Percentiles rank a stretch among this genome's conserved stretches.
phyloP scores from a whole-genome alignment of 495 filamentous ascomycete genomes.

The Acidomyces sp. region DNA sequence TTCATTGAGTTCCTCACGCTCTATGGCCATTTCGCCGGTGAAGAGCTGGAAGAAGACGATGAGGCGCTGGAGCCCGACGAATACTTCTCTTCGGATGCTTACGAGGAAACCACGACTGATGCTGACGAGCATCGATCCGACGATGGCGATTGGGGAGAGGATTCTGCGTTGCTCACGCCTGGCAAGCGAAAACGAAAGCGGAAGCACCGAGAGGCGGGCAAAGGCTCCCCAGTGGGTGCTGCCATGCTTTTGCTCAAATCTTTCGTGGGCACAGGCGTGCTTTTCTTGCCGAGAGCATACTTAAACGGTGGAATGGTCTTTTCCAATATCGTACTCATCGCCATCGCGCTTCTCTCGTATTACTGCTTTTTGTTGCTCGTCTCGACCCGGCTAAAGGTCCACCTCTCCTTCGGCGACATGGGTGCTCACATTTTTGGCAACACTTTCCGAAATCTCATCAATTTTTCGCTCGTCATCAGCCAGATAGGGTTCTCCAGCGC shows the following conservation, averaged over 20 bases:
- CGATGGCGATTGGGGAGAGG: constrained; percentile 45
- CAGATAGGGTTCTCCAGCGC: constrained; percentile 92
- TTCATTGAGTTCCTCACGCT: constrained; percentile 91
- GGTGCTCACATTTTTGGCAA: constrained; percentile 83
- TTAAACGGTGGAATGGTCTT: constrained; percentile 96
- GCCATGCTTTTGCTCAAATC: constrained; percentile 81
- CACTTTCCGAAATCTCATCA: constrained; percentile 75
- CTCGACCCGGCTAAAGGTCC: constrained; percentile 66
- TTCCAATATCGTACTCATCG: constrained; percentile 76
- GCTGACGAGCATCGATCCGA: constrained; percentile 50
- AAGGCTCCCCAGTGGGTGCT: constrained; percentile 58
- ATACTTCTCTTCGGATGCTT: constrained; percentile 63
- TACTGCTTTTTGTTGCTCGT: constrained; percentile 94
- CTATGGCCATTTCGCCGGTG: constrained; percentile 94
- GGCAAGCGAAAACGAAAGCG: constrained; percentile 55
- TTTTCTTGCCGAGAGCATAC: constrained; percentile 86
- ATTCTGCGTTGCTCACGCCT: constrained; percentile 64
- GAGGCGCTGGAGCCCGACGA: constrained; percentile 73
- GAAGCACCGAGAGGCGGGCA: constrained; percentile 57
- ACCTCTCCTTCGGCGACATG: constrained; percentile 91
- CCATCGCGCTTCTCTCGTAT: constrained; percentile 72
- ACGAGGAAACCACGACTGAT: constrained; percentile 37
- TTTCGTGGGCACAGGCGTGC: constrained; percentile 93
- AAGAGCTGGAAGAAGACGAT: constrained; percentile 79
- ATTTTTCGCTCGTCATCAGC: constrained; percentile 79